Percentiles rank a stretch among this genome's conserved stretches.
phyloP scores from a whole-genome alignment of 306 rosid genomes.

The Urtica urens region DNA sequence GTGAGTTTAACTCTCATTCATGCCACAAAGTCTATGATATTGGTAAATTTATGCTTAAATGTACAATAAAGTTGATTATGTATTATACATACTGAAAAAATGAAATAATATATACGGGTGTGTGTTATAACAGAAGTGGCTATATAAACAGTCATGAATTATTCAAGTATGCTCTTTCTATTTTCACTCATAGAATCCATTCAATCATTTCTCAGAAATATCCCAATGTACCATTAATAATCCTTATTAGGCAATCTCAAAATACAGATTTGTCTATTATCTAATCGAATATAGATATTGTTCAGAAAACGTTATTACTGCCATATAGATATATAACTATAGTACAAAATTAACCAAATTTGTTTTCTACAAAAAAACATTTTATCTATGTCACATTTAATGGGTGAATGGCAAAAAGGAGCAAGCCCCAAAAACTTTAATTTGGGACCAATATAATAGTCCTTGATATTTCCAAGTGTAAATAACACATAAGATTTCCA shows the following conservation, averaged over 20 bases:
- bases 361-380: not conserved
- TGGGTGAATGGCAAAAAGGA: not conserved
- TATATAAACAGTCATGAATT: conserved; percentile 1
- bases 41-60: too few relatives aligned
- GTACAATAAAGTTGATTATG: too few relatives aligned
- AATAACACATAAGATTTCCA: conserved; percentile 22
- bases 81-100: too few relatives aligned
- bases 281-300: too few relatives aligned
- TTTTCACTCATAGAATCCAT: not conserved
- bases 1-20: too few relatives aligned
- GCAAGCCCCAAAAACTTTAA: conserved; percentile 9
- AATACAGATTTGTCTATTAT: too few relatives aligned
- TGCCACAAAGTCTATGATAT: too few relatives aligned
- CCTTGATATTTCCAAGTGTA: conserved; percentile 9
- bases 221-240: not conserved
- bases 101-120: too few relatives aligned
- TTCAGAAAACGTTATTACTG: too few relatives aligned
- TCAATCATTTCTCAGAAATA: conserved; percentile 4
- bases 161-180: conserved; percentile 1
- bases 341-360: too few relatives aligned
- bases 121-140: too few relatives aligned
- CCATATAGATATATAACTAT: not conserved
- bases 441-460: not conserved
- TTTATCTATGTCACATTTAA: not conserved
- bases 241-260: not conserved